phyloP scores from a whole-genome alignment of 352 stramenopile species.

The Pythium utonaiense region DNA sequence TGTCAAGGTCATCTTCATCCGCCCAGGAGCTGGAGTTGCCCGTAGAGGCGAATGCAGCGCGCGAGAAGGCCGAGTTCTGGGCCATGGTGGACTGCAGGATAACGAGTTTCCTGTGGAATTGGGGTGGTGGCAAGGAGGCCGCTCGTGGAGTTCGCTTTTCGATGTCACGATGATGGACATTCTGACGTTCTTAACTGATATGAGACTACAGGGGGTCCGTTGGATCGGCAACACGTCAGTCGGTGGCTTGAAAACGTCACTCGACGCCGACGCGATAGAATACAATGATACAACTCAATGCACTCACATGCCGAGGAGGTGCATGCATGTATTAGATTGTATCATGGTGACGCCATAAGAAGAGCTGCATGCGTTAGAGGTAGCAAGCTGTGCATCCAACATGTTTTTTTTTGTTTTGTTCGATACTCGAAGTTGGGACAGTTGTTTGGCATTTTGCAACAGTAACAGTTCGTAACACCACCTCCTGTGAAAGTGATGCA shows the following conservation, averaged over 20 bases:
- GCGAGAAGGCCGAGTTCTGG: conserved; percentile 37
- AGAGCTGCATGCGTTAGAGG: too few relatives aligned
- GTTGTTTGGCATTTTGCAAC: conserved; percentile 5
- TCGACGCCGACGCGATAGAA: too few relatives aligned
- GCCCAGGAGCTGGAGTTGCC: conserved; percentile 68
- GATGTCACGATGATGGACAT: conserved; percentile 24
- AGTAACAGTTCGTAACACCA: conserved; percentile 17
- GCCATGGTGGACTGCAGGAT: conserved; percentile 31
- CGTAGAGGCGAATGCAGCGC: conserved; percentile 37
- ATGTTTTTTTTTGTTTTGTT: neutral
- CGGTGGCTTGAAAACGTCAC: too few relatives aligned
- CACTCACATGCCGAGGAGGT: too few relatives aligned
- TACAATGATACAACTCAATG: too few relatives aligned
- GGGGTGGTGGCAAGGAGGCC: neutral
- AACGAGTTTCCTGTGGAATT: neutral
- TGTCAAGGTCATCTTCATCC: conserved; percentile 72
- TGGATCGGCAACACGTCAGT: neutral
- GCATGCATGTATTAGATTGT: too few relatives aligned
- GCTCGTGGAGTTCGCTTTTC: conserved; percentile 5
- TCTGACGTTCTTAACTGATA: conserved; percentile 20
- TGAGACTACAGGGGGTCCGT: neutral
- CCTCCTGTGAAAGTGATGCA: conserved; percentile 21
- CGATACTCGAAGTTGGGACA: neutral
- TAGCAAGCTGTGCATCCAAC: neutral
- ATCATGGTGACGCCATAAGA: too few relatives aligned